Evolutionary conservation across 352 stramenopile species (phyloP), one percentile per base, ranked within the genome.

Genomic region (Phytophthora rubi): DNA sequence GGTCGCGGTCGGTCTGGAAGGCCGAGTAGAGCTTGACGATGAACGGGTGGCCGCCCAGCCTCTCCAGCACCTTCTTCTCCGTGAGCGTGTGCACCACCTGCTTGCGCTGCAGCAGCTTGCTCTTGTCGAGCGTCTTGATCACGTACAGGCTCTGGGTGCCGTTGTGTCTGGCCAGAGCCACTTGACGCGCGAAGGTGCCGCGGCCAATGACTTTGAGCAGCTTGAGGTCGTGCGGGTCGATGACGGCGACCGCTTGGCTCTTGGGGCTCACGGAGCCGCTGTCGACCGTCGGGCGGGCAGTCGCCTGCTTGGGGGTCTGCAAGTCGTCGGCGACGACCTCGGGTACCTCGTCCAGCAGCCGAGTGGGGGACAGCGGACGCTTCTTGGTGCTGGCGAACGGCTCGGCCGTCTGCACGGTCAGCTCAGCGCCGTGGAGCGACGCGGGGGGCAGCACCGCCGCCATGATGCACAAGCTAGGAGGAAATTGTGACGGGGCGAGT

Each of bases 151-250:
- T 72, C 52, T 90, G 73, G 6, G 82, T 89, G 21, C 63, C 65
- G 42, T 59, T 65, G 76, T 91, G 76, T 18, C 79, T 79, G 15
- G 88, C 88, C 48, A 95, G 71, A 37, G 88, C 88, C 52, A 95
- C 88, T 62, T 95, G 88, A 42, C 88, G 85, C 18, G 88, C 88
- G 63, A 93, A 95, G 26, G 88, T 94, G 70, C 88, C 88, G 35
- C 86, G 88, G 1, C 88, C 88, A 54, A 95, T 92, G n/a, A 95
- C 88, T 56, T 94, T 93, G 56, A 95, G 80, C 57, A 95, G 73
- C 63, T 81, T 87, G 49, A 95, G 75, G 59, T 93, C 82, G 52
- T 86, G 81, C 58, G 84, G 84, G 53, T 89, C 75, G 52, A 92
- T 85, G 7, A 56, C 49, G 6, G 59, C 49, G 12, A 37, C 30